Base-by-base conservation (phyloP, 495 filamentous ascomycete species). In the Podospora comata region DNA sequence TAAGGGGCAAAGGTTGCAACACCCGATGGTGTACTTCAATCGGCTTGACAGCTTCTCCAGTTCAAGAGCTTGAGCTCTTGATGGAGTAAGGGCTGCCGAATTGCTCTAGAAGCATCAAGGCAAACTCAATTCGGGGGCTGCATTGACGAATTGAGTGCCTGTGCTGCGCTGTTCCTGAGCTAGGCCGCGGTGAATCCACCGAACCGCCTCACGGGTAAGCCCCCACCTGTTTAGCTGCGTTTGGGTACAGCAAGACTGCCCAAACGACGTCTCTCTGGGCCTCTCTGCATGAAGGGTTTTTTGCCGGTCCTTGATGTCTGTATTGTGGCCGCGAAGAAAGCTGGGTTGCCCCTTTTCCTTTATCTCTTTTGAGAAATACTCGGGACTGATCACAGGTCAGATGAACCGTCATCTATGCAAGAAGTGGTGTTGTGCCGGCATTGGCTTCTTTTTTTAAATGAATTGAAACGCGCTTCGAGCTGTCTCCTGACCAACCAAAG, bases 371-470 rank as follows among this genome's bases (percentile, higher is more conserved):
- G 7, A 19, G 55, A 3, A 32, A 32, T 32, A 32, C 30, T 32
- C 30, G 30, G 3, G 30, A 32, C 30, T 32, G 30, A 32, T 32
- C 30, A 32, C 32, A 61, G 61, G 61, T 39, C 28, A 63, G 32
- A 63, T 63, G 55, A n/a, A 9, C 23, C n/a, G 55, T 58, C n/a
- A 19, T 58, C n/a, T 26, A 26, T 58, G 55, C 61, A 68, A 20
- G 16, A 19, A 34, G 30, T 48, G 61, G 61, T 68, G 67, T 64
- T 57, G 60, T 69, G 56, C 61, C 70, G 68, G 75, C 62, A 71
- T 73, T 72, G 66, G 72, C 68, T 74, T 67, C 70, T 72, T 70
- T 77, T 72, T 71, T 70, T 74, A 77, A 74, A 75, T 74, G 67
- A 67, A 77, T 68, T 73, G 73, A 74, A 73, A 73, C 75, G 72